Conservation (phyloP, 805 yeast species). For the Danielia reshetovae region DNA sequence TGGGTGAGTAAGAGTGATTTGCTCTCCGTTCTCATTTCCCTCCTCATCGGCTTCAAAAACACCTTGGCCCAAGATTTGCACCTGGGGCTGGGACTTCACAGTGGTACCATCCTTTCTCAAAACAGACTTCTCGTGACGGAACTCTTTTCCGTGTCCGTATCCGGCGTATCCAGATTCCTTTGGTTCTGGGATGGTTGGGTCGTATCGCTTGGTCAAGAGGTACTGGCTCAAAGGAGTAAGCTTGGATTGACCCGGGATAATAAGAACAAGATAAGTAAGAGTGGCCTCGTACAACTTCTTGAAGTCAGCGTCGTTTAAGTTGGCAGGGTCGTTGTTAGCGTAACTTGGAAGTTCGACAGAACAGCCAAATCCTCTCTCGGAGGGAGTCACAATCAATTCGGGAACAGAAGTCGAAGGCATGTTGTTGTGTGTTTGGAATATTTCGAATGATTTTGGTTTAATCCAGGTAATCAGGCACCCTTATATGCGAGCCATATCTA, state of each 20-base stretch:
- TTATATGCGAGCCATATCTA: neutral
- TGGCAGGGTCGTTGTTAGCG: conserved; percentile 65
- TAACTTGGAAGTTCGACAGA: conserved; percentile 59
- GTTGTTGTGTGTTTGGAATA: neutral
- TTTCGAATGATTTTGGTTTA: neutral
- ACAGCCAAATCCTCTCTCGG: conserved; percentile 55
- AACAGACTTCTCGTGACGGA: conserved; percentile 51
- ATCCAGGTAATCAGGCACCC: too few species aligned
- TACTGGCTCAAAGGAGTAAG: conserved; percentile 75
- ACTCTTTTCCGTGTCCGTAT: conserved; percentile 83
- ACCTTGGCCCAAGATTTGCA: conserved; percentile 87
- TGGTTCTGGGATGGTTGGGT: conserved; percentile 55
- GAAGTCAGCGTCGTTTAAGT: conserved; percentile 64
- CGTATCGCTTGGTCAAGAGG: conserved; percentile 70
- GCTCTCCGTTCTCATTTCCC: conserved; percentile 61
- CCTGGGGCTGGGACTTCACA: conserved; percentile 82
- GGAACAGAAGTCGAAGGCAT: conserved; percentile 5
- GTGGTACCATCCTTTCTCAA: conserved; percentile 77
- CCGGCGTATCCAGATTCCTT: conserved; percentile 41
- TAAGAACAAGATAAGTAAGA: conserved; percentile 64
- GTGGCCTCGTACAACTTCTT: conserved; percentile 58
- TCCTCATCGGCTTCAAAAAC: conserved; percentile 48
- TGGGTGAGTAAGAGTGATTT: conserved; percentile 70
- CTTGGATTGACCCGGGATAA: conserved; percentile 67
- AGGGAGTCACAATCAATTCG: conserved; percentile 7